A percentile compares a stretch with the other conserved stretches of the same genome.
Conservation (phyloP, 2,329 filamentous ascomycete species). For the Fusarium sp. region DNA sequence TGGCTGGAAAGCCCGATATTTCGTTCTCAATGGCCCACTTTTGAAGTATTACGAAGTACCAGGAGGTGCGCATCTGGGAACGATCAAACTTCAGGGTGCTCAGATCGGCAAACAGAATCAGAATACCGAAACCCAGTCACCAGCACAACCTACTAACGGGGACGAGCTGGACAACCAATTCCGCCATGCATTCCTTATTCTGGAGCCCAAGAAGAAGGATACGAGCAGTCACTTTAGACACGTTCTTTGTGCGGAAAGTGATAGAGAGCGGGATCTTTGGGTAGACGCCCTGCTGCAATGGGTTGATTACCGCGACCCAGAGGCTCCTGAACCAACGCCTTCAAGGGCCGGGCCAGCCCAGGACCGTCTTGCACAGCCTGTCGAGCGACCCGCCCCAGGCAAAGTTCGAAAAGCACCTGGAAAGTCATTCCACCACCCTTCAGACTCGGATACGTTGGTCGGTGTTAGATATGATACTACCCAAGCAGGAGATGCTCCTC, state of each 20-base stretch:
- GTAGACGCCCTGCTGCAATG: constrained; percentile 90
- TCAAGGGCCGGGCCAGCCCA: constrained; percentile 51
- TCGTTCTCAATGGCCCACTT: constrained; percentile 69
- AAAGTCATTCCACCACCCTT: constrained; percentile 53
- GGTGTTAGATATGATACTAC: constrained; percentile 70
- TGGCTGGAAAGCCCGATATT: constrained; percentile 90
- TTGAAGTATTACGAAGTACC: constrained; percentile 93
- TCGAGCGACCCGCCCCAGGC: constrained; percentile 40
- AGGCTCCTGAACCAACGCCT: constrained; percentile 57
- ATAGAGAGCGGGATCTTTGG: constrained; percentile 92
- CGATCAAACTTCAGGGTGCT: constrained; percentile 89
- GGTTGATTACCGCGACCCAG: constrained; percentile 79
- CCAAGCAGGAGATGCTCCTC: constrained; percentile 65
- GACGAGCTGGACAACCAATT: constrained; percentile 94
- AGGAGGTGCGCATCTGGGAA: constrained; percentile 89
- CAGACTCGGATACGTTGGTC: constrained; percentile 63
- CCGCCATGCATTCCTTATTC: constrained; percentile 92
- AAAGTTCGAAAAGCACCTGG: constrained; percentile 52
- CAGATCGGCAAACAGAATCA: constrained; percentile 92
- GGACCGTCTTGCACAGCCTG: constrained; percentile 56
- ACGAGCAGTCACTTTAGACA: constrained; percentile 89
- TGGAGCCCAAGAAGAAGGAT: constrained; percentile 97
- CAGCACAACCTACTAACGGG: constrained; percentile 64
- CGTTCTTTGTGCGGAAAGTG: constrained; percentile 94
- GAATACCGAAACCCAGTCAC: constrained; percentile 65